These are phyloP conservation scores for Dioscorea alata DNA, from an alignment of 106 monocot species.

Conservation along the genomic window DNA sequence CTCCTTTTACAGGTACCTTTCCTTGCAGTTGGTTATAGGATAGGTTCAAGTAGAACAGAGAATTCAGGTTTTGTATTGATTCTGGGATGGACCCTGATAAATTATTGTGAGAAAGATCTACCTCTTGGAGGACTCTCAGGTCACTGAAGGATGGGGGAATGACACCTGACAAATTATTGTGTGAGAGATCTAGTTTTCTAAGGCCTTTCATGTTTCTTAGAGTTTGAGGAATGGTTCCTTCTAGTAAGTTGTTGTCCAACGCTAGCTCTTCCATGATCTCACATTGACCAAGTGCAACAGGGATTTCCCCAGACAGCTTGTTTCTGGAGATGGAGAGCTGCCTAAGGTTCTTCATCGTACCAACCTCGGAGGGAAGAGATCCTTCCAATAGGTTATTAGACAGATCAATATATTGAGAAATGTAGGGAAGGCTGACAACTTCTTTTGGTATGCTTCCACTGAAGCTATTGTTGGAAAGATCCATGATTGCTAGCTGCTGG, in stretches of 20 bases:
- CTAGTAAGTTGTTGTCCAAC: background rate
- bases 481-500: background rate
- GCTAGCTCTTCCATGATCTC: background rate
- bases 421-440: background rate
- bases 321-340: background rate
- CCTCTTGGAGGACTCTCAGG: background rate
- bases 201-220: background rate
- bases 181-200: background rate
- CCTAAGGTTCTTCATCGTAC: background rate
- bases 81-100: conserved; percentile 4
- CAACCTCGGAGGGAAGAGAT: background rate
- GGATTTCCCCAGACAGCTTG: background rate
- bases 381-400: background rate
- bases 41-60: background rate
- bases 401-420: background rate
- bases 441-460: conserved; percentile 1
- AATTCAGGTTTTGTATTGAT: background rate
- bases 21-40: too few species aligned
- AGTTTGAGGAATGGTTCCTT: background rate
- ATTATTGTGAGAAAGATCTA: conserved; percentile 7
- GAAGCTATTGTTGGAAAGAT: background rate
- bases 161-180: background rate
- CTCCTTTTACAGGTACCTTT: too few species aligned
- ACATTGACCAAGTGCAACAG: background rate
- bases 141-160: conserved; percentile 2